Evolutionary conservation across 495 filamentous ascomycete species (phyloP), one percentile per base, ranked within the genome.

Genomic region (Clohesyomyces aquaticus): DNA sequence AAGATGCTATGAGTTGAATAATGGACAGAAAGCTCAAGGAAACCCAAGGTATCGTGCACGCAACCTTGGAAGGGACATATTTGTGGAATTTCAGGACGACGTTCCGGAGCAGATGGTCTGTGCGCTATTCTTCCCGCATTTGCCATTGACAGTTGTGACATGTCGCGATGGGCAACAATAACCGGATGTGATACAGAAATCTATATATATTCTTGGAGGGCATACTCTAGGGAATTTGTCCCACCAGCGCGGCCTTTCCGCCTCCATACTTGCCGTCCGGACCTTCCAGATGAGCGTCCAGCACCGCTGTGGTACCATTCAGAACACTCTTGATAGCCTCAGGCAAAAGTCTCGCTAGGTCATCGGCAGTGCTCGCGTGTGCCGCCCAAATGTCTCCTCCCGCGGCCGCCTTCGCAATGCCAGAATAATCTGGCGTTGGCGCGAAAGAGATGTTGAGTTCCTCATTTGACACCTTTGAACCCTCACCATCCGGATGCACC

Each of bases 361-460:
- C 72, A 41, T 71, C 69, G 10, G 67, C 71, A 21, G 70, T 73
- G 19, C 71, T 70, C 8, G 73, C 74, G 42, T 63, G 50, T 4
- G 47, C 70, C 3, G 75, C 74, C 73, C 74, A 77, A 6, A 71
- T 57, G 54, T 75, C 55, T 0, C 91, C 91, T 3, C 91, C 92
- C 0, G 89, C 86, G 0, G 93, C 91, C 4, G 92, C 93, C 78
- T 90, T 90, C 0, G 93, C 93, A 60, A 98, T 96, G 11, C 93
- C 93, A 0, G 90, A 79, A 73, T 93, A 98, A 69, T 98, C 93
- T 0, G 93, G 93, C 0, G 84, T 83, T 0, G 93, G 93, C 12
- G 83, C 85, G 72, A 98, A 94, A 1, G 85, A 88, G 73, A 98
- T 96, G 67, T 96, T 95, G 61, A 98, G 80, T 61, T 95, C 93